A percentile compares a stretch with the other conserved stretches of the same genome.
Evolutionary conservation across 768 basidiomycete species (phyloP).

Genomic region (Filobasidium wieringae): DNA sequence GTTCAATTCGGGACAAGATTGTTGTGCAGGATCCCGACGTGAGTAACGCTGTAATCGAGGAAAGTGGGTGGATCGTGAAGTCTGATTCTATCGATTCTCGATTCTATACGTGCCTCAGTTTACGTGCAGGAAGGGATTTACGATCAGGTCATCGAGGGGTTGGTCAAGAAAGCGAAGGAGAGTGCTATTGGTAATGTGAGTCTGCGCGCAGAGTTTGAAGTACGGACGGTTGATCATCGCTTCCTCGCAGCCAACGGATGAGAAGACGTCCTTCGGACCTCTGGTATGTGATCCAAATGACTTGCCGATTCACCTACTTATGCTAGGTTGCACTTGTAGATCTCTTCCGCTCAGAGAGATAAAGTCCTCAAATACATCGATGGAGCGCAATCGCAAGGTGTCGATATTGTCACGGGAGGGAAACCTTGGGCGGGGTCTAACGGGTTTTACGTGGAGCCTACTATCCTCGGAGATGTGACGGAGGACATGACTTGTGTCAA

Average conservation of each 20-base stretch:
- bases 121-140: conserved; percentile 30
- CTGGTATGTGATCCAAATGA: conserved; percentile 11
- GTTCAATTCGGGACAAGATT: conserved; percentile 71
- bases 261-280: conserved; percentile 35
- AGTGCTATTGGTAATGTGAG: conserved; percentile 30
- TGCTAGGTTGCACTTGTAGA: conserved; percentile 6
- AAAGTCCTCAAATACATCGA: conserved; percentile 62
- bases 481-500: conserved; percentile 65
- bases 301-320: background rate
- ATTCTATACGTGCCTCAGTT: too few species aligned
- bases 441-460: conserved; percentile 78
- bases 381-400: conserved; percentile 60
- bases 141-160: conserved; percentile 54
- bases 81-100: background rate
- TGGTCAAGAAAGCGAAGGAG: conserved; percentile 26
- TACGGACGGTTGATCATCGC: background rate
- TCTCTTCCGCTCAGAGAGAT: conserved; percentile 32
- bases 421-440: conserved; percentile 48
- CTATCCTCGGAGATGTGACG: conserved; percentile 57
- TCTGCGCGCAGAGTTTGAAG: background rate
- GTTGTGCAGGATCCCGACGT: conserved; percentile 64
- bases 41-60: background rate
- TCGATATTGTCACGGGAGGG: conserved; percentile 56
- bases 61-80: background rate
- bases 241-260: conserved; percentile 26